Conservation (phyloP, 352 stramenopile genomes). For the Aphanomyces invadans region DNA sequence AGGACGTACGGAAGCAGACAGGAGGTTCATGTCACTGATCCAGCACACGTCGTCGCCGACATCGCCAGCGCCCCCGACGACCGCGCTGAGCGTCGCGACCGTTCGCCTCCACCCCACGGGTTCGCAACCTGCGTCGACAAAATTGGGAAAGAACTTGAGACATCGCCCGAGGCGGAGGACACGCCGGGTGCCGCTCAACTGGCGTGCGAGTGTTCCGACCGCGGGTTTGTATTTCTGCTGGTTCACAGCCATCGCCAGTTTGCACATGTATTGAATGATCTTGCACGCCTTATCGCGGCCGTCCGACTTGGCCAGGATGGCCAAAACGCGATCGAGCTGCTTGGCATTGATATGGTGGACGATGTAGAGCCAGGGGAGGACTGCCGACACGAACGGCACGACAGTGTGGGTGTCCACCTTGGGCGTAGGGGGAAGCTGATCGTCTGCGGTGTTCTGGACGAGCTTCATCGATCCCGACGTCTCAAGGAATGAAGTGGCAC, state of each 20-base stretch:
- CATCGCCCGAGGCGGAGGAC: conserved; percentile 13
- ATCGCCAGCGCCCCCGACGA: neutral
- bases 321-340: conserved; percentile 11
- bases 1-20: neutral
- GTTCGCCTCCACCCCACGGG: conserved; percentile 10
- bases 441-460: conserved; percentile 1
- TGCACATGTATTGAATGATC: conserved; percentile 23
- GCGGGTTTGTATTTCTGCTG: conserved; percentile 23
- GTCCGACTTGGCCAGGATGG: conserved; percentile 14
- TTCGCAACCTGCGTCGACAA: conserved; percentile 3
- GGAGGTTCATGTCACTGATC: conserved; percentile 12
- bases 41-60: conserved; percentile 22
- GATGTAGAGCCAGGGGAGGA: conserved; percentile 9
- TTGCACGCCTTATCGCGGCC: conserved; percentile 22
- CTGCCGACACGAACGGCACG: neutral
- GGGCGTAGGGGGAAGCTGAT: neutral
- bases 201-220: conserved; percentile 11
- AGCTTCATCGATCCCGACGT: neutral
- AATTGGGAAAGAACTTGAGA: conserved; percentile 18
- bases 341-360: neutral
- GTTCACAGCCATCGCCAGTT: conserved; percentile 19
- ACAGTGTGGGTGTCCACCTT: neutral
- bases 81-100: conserved; percentile 2
- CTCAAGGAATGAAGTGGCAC: no score
- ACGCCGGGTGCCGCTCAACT: conserved; percentile 17